Conservation (phyloP, 129 eudicot genomes). For the Calendula officinalis region DNA sequence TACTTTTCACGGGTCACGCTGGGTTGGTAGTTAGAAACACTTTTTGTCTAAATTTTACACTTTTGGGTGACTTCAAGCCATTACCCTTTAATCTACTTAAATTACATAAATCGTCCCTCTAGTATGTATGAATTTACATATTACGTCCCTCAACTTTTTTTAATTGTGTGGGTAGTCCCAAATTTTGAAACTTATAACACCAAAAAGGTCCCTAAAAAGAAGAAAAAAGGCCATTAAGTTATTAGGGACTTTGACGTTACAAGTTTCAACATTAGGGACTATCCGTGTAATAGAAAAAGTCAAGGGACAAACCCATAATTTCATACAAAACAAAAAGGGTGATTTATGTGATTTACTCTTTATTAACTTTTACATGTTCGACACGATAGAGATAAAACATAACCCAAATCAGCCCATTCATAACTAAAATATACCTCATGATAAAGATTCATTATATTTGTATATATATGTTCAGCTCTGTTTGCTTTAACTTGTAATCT, state of each 20-base stretch:
- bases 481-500: slow-evolving; percentile 60
- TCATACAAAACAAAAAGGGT: too few relatives aligned
- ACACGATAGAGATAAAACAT: slow-evolving; percentile 2
- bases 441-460: slow-evolving; percentile 61
- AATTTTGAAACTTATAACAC: too few relatives aligned
- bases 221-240: too few relatives aligned
- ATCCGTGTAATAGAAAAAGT: too few relatives aligned
- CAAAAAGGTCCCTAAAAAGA: too few relatives aligned
- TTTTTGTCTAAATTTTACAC: neutral
- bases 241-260: too few relatives aligned
- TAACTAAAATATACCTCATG: slow-evolving; percentile 55
- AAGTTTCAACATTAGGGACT: too few relatives aligned
- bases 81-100: neutral
- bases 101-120: too few relatives aligned
- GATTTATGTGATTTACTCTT: neutral
- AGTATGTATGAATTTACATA: too few relatives aligned
- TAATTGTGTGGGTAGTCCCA: too few relatives aligned
- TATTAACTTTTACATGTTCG: neutral
- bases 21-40: neutral
- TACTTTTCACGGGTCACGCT: neutral
- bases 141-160: too few relatives aligned
- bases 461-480: slow-evolving; percentile 58
- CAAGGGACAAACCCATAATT: too few relatives aligned
- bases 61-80: neutral
- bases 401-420: slow-evolving; percentile 1